A percentile compares a stretch with the other conserved stretches of the same genome.
Evolutionary conservation across 257 asterid species (phyloP).

Genomic region (Gardenia jasminoides): DNA sequence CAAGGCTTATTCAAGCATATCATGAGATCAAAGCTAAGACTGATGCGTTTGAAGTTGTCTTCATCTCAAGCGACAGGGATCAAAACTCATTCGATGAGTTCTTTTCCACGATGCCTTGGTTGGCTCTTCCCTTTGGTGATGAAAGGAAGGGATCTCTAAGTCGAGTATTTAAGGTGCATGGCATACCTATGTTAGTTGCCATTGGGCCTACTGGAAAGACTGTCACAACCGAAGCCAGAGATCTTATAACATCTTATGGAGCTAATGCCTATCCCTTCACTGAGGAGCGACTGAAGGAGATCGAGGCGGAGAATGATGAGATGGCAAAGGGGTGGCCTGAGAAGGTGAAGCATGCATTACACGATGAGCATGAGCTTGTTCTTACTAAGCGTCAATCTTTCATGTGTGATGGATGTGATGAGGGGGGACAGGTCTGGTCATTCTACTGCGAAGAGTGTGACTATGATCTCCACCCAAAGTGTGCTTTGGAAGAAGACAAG

Average conservation of each 20-base stretch:
- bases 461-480: slow-evolving; percentile 68
- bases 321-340: slow-evolving; percentile 77
- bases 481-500: slow-evolving; percentile 42
- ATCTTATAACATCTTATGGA: slow-evolving; percentile 51
- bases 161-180: slow-evolving; percentile 54
- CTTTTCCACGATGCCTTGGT: slow-evolving; percentile 80
- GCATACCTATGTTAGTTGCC: slow-evolving; percentile 77
- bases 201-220: slow-evolving; percentile 72
- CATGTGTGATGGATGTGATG: slow-evolving; percentile 62
- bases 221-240: slow-evolving; percentile 53
- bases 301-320: slow-evolving; percentile 53
- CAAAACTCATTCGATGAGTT: slow-evolving; percentile 59
- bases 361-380: slow-evolving; percentile 61
- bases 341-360: slow-evolving; percentile 39
- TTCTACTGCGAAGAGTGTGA: slow-evolving; percentile 58
- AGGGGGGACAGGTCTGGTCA: slow-evolving; percentile 59
- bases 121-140: slow-evolving; percentile 70
- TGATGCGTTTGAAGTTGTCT: slow-evolving; percentile 51
- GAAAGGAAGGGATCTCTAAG: slow-evolving; percentile 46
- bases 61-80: slow-evolving; percentile 72
- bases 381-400: slow-evolving; percentile 44
- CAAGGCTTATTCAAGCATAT: slow-evolving; percentile 52
- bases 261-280: slow-evolving; percentile 82
- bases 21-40: slow-evolving; percentile 48
- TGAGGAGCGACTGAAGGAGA: slow-evolving; percentile 59